Percentiles rank a stretch among this genome's conserved stretches.
phyloP scores from a whole-genome alignment of 2,329 filamentous ascomycete genomes.

The Dendryphion nanum region DNA sequence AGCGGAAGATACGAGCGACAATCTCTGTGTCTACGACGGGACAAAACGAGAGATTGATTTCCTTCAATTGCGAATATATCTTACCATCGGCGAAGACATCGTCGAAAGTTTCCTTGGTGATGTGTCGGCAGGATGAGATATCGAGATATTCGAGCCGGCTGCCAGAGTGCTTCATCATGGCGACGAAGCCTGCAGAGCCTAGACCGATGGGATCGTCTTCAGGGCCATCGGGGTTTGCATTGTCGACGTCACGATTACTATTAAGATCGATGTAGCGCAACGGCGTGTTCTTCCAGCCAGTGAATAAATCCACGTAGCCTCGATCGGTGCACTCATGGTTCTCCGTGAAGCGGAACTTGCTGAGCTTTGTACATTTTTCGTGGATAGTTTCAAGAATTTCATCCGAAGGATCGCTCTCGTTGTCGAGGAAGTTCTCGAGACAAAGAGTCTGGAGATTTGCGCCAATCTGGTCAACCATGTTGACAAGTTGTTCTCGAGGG shows the following conservation, averaged over 20 bases:
- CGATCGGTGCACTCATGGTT: slow-evolving; percentile 74
- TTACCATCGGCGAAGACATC: slow-evolving; percentile 63
- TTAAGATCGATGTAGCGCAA: slow-evolving; percentile 72
- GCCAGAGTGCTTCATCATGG: slow-evolving; percentile 83
- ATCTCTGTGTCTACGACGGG: slow-evolving; percentile 65
- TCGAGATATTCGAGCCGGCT: slow-evolving; percentile 64
- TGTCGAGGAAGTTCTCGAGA: slow-evolving; percentile 64
- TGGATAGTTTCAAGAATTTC: slow-evolving; percentile 68
- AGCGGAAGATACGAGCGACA: slow-evolving; percentile 62
- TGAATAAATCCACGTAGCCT: slow-evolving; percentile 72
- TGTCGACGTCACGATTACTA: slow-evolving; percentile 74
- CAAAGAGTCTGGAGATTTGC: slow-evolving; percentile 72
- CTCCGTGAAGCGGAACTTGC: slow-evolving; percentile 78
- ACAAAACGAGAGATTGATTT: slow-evolving; percentile 77
- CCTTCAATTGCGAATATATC: slow-evolving; percentile 65
- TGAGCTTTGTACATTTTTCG: slow-evolving; percentile 63
- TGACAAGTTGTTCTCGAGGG: slow-evolving; percentile 56
- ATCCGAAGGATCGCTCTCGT: slow-evolving; percentile 57
- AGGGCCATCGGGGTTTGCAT: slow-evolving; percentile 63
- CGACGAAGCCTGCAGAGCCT: slow-evolving; percentile 71
- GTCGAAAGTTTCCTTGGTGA: slow-evolving; percentile 69
- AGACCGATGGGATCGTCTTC: slow-evolving; percentile 64
- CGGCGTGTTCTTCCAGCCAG: slow-evolving; percentile 69
- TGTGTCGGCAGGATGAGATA: slow-evolving; percentile 81
- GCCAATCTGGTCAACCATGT: slow-evolving; percentile 64